Percentiles rank a stretch among this genome's conserved stretches.
phyloP scores from a whole-genome alignment of 2,329 filamentous ascomycete genomes.

The Colletotrichum sp. region DNA sequence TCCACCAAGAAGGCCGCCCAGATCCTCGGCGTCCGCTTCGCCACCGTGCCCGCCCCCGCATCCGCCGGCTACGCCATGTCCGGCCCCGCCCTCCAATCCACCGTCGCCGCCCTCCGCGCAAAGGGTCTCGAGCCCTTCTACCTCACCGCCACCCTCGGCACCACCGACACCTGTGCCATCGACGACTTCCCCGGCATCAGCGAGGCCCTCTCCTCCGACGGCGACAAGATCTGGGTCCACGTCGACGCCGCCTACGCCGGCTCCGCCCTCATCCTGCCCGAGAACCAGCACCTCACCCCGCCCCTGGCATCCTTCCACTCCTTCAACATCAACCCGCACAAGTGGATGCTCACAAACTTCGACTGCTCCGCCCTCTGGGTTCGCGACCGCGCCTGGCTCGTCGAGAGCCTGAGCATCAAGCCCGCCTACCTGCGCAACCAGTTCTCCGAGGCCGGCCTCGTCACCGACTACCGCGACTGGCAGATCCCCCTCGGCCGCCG shows the following conservation, averaged over 20 bases:
- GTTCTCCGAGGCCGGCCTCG: slow-evolving; percentile 80
- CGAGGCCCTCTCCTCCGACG: slow-evolving; percentile 38
- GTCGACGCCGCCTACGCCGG: slow-evolving; percentile 94
- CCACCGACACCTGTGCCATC: slow-evolving; percentile 85
- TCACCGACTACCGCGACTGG: slow-evolving; percentile 97
- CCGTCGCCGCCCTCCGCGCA: slow-evolving; percentile 68
- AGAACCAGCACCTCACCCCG: slow-evolving; percentile 73
- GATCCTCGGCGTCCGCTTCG: slow-evolving; percentile 84
- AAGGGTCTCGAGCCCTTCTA: slow-evolving; percentile 85
- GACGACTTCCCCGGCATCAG: slow-evolving; percentile 80
- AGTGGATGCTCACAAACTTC: slow-evolving; percentile 95
- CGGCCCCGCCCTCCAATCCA: slow-evolving; percentile 62
- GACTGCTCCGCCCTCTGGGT: slow-evolving; percentile 85
- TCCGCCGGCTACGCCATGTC: slow-evolving; percentile 75
- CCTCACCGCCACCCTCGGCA: slow-evolving; percentile 82
- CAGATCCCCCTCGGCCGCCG: slow-evolving; percentile 90
- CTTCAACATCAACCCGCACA: slow-evolving; percentile 97
- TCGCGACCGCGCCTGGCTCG: slow-evolving; percentile 76
- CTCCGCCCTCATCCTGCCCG: slow-evolving; percentile 80
- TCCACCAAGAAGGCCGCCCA: slow-evolving; percentile 87
- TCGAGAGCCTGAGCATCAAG: slow-evolving; percentile 77
- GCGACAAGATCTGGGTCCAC: slow-evolving; percentile 80
- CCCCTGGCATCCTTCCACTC: slow-evolving; percentile 76
- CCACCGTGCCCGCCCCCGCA: slow-evolving; percentile 67
- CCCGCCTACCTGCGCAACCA: slow-evolving; percentile 83